phyloP scores from a whole-genome alignment of 805 yeast species.

The Candida ficus region DNA sequence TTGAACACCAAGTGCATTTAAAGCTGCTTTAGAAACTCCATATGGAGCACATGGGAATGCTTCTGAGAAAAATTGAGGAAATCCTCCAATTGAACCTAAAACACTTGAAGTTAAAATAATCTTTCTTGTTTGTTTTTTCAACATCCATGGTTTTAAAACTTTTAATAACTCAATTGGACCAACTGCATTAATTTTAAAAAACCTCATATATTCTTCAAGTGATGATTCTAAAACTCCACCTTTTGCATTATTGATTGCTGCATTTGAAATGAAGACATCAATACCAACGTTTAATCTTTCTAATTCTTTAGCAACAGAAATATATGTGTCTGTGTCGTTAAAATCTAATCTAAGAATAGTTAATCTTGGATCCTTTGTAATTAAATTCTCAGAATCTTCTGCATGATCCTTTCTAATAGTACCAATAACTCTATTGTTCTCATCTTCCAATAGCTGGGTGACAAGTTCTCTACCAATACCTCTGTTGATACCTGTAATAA shows the following conservation, averaged over 20 bases:
- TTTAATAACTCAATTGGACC: constrained; percentile 30
- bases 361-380: constrained; percentile 21
- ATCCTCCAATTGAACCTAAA: constrained; percentile 25
- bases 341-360: constrained; percentile 20
- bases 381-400: constrained; percentile 10
- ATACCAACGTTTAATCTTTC: constrained; percentile 20
- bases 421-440: constrained; percentile 21
- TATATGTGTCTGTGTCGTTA: constrained; percentile 12
- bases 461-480: constrained; percentile 23
- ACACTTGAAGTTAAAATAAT: constrained; percentile 27
- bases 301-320: constrained; percentile 16
- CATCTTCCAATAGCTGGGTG: constrained; percentile 13
- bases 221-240: constrained; percentile 17
- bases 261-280: constrained; percentile 33
- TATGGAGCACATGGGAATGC: constrained; percentile 26
- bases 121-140: constrained; percentile 23
- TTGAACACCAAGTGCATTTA: constrained; percentile 26
- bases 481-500: constrained; percentile 24
- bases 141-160: constrained; percentile 26
- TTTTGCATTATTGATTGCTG: constrained; percentile 25
- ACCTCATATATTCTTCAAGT: constrained; percentile 16
- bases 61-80: constrained; percentile 11
- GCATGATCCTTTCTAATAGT: constrained; percentile 16
- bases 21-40: constrained; percentile 33
- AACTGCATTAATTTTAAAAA: constrained; percentile 25